phyloP scores from a whole-genome alignment of 2,329 filamentous ascomycete species.

The Colletotrichum sp. region DNA sequence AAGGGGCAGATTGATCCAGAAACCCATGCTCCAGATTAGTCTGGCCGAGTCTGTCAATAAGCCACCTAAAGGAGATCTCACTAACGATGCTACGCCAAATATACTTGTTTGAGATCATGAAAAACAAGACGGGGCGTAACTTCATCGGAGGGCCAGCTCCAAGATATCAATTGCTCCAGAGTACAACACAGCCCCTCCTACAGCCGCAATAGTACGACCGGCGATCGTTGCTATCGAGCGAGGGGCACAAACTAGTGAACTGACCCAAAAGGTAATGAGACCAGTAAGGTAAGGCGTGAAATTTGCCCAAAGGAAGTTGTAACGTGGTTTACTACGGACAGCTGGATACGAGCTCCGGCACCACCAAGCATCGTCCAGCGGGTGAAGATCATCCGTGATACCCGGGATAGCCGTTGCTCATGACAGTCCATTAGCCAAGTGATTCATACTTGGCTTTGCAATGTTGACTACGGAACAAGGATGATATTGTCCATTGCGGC shows the following conservation, averaged over 20 bases:
- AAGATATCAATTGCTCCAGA: not conserved
- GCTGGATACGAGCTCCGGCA: not conserved
- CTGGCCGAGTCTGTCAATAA: not conserved
- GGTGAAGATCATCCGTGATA: slow-evolving; percentile 19
- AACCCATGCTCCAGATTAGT: not conserved
- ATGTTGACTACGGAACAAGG: not conserved
- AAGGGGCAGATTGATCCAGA: not conserved
- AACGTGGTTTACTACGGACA: slow-evolving; percentile 11
- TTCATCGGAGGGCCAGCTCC: not conserved
- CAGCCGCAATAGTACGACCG: not conserved
- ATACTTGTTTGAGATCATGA: not conserved
- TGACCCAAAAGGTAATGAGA: not conserved
- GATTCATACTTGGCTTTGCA: not conserved
- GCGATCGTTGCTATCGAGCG: not conserved
- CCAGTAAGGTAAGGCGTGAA: slow-evolving; percentile 48
- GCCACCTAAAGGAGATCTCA: not conserved
- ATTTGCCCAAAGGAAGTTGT: slow-evolving; percentile 57
- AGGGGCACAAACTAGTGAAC: not conserved
- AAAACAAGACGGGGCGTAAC: not conserved
- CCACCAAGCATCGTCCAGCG: slow-evolving; percentile 14
- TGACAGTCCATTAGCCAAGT: not conserved
- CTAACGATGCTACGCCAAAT: not conserved
- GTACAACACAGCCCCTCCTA: not conserved
- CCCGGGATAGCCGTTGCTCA: slow-evolving; percentile 29
- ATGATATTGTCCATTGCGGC: not conserved